A percentile compares a stretch with the other conserved stretches of the same genome.
phyloP scores from a whole-genome alignment of 2,329 filamentous ascomycete species.

The Aspergillus caelatus region DNA sequence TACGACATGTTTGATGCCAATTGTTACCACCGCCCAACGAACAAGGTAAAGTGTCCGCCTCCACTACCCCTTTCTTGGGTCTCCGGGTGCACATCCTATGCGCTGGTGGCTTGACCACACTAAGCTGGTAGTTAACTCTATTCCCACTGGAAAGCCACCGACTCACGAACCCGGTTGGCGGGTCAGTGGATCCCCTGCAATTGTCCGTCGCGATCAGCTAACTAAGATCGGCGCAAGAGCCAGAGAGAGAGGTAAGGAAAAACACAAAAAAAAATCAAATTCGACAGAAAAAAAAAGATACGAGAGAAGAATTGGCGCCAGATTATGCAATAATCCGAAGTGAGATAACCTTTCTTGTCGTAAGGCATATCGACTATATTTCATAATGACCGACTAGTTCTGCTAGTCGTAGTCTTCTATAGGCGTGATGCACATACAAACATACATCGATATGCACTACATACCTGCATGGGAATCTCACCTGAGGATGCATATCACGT shows the following conservation, averaged over 20 bases:
- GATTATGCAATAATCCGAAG: neutral
- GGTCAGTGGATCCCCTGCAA: conserved; percentile 23
- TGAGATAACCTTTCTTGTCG: neutral
- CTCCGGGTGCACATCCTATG: neutral
- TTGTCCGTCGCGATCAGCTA: conserved; percentile 21
- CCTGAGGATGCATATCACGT: neutral
- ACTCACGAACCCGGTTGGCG: conserved; percentile 23
- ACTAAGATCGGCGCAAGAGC: conserved; percentile 6
- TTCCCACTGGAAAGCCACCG: conserved; percentile 14
- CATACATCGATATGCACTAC: neutral
- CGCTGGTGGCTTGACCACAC: conserved; percentile 14
- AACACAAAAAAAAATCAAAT: neutral
- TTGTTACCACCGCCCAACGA: neutral
- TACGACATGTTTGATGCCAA: neutral
- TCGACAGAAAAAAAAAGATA: neutral
- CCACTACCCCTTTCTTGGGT: conserved; percentile 1
- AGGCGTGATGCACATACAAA: neutral
- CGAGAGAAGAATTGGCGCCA: neutral
- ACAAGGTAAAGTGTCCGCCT: conserved; percentile 2
- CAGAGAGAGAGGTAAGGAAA: conserved; percentile 6
- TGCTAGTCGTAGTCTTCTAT: neutral
- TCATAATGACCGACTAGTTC: neutral
- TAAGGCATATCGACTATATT: neutral
- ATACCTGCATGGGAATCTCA: neutral
- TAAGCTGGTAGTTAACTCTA: conserved; percentile 9